A percentile compares a stretch with the other conserved stretches of the same genome.
Evolutionary conservation across 805 yeast species (phyloP).

Genomic region (Citeromyces matritensis): DNA sequence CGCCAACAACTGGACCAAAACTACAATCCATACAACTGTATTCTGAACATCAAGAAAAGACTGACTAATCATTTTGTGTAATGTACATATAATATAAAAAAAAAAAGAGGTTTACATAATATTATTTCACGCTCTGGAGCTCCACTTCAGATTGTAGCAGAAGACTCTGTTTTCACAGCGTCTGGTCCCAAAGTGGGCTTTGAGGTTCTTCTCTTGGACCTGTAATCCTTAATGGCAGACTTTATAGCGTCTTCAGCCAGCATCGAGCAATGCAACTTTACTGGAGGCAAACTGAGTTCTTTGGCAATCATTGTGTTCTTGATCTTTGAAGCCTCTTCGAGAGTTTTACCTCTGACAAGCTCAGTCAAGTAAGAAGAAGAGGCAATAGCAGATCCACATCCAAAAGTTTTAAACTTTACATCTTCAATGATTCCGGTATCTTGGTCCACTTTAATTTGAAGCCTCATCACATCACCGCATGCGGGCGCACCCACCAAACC

Average conservation of each 20-base stretch:
- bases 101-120: too few species aligned
- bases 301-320: slow-evolving; percentile 92
- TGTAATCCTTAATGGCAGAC: slow-evolving; percentile 92
- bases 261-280: slow-evolving; percentile 95
- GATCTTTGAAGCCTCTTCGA: slow-evolving; percentile 86
- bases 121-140: too few species aligned
- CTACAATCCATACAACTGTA: too few species aligned
- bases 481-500: slow-evolving; percentile 99
- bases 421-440: slow-evolving; percentile 83
- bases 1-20: too few species aligned
- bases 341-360: slow-evolving; percentile 83
- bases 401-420: slow-evolving; percentile 96
- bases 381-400: slow-evolving; percentile 98
- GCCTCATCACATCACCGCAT: slow-evolving; percentile 97
- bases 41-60: too few species aligned
- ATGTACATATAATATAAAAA: too few species aligned
- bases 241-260: slow-evolving; percentile 98
- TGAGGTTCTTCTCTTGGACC: slow-evolving; percentile 49
- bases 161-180: slow-evolving; percentile 10
- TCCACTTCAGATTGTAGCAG: too few species aligned
- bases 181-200: slow-evolving; percentile 51
- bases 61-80: too few species aligned
- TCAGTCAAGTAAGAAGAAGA: slow-evolving; percentile 92
- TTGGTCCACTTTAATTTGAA: slow-evolving; percentile 88
- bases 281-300: slow-evolving; percentile 92